Percentiles rank a stretch among this genome's conserved stretches.
Evolutionary conservation across 805 yeast species (phyloP).

Genomic region (Saccharomycopsis malanga): DNA sequence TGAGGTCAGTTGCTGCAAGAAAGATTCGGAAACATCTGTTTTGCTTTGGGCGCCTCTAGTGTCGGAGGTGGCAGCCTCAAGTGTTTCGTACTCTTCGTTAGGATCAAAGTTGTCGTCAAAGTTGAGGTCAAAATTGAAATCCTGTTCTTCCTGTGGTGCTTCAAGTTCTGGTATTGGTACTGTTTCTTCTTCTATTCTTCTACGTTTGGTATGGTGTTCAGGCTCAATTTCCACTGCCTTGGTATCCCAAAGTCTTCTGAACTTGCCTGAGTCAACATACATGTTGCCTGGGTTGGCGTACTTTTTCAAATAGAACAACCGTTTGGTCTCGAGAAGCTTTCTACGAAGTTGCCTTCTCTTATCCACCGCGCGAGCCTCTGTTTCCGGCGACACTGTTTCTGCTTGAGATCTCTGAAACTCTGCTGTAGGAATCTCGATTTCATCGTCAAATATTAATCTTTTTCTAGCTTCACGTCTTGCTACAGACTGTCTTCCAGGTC

Average conservation of each 20-base stretch:
- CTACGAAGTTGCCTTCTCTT: neutral
- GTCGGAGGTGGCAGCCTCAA: slow-evolving; percentile 1
- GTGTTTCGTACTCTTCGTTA: slow-evolving; percentile 8
- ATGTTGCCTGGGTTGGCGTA: slow-evolving; percentile 7
- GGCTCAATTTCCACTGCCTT: neutral
- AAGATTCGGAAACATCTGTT: slow-evolving; percentile 8
- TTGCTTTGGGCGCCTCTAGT: neutral
- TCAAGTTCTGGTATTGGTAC: neutral
- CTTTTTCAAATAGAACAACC: slow-evolving; percentile 13
- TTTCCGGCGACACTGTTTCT: neutral
- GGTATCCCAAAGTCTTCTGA: slow-evolving; percentile 14
- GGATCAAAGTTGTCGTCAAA: slow-evolving; percentile 6
- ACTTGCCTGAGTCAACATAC: slow-evolving; percentile 3
- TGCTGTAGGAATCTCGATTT: slow-evolving; percentile 25
- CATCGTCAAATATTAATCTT: slow-evolving; percentile 24
- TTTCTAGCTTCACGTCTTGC: slow-evolving; percentile 22
- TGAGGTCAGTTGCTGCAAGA: slow-evolving; percentile 15
- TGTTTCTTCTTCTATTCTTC: neutral
- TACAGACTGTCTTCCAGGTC: neutral
- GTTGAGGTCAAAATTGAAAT: neutral
- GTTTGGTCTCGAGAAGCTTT: neutral
- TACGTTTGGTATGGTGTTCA: neutral
- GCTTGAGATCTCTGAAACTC: slow-evolving; percentile 18
- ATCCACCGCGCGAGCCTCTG: neutral
- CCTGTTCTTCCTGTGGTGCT: neutral